These are phyloP conservation scores for Malus asiatica DNA, from an alignment of 306 rosid genomes.

Conservation along the genomic window DNA sequence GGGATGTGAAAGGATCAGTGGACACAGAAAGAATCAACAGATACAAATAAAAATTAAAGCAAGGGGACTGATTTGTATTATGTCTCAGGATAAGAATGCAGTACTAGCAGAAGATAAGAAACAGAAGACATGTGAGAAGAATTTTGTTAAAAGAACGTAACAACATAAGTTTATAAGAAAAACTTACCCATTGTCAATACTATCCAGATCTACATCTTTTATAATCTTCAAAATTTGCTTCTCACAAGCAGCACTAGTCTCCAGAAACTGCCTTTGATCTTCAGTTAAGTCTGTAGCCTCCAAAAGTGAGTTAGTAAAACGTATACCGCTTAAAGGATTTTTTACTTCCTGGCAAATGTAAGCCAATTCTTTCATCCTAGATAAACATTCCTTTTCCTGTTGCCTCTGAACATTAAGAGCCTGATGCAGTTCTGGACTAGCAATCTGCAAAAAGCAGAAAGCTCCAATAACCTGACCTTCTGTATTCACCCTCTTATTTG, in stretches of 20 bases:
- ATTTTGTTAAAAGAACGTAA: not conserved
- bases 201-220: constrained; percentile 63
- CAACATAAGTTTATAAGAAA: constrained; percentile 8
- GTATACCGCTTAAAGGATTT: constrained; percentile 83
- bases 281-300: constrained; percentile 80
- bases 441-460: constrained; percentile 91
- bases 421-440: constrained; percentile 82
- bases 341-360: constrained; percentile 93
- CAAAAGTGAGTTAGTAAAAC: constrained; percentile 89
- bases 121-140: not conserved
- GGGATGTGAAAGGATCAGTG: not conserved
- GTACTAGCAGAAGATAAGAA: not conserved
- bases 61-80: not conserved
- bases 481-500: constrained; percentile 79
- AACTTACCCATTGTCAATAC: constrained; percentile 83
- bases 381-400: constrained; percentile 67
- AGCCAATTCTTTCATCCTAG: constrained; percentile 87
- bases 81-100: not conserved
- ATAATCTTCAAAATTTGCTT: constrained; percentile 83
- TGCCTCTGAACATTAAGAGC: constrained; percentile 68
- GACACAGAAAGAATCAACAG: not conserved
- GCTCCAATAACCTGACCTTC: constrained; percentile 82
- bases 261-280: constrained; percentile 89
- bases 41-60: not conserved
- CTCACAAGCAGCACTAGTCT: constrained; percentile 90